Conservation (phyloP, 257 asterid genomes). For the Solanum paucissectum region DNA sequence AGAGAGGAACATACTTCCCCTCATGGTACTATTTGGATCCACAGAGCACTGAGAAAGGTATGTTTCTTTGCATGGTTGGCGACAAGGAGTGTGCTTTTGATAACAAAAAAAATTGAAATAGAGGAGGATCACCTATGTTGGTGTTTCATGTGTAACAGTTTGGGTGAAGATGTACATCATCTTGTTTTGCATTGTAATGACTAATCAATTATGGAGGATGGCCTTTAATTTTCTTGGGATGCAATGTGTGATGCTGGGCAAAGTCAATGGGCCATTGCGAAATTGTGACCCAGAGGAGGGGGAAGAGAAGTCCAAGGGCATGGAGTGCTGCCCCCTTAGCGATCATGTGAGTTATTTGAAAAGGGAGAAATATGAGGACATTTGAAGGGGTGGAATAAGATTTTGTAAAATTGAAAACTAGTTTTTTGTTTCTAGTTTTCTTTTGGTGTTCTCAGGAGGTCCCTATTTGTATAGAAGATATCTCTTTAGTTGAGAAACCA, state of each 20-base stretch:
- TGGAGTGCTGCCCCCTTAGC: not conserved
- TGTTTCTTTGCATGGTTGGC: not conserved
- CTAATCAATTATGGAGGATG: not conserved
- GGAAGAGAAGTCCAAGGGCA: not conserved
- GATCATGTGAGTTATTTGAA: not conserved
- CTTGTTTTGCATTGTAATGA: not conserved
- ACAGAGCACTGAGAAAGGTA: not conserved
- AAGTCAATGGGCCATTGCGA: not conserved
- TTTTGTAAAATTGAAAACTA: not conserved
- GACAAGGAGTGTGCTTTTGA: not conserved
- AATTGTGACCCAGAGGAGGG: not conserved
- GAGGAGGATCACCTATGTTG: not conserved
- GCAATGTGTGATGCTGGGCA: not conserved
- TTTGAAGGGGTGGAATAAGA: not conserved
- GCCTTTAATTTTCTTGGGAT: not conserved
- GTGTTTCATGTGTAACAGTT: not conserved
- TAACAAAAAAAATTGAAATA: not conserved
- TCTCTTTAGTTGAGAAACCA: not conserved
- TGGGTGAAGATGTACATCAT: not conserved
- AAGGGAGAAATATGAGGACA: not conserved
- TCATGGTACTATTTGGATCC: not conserved
- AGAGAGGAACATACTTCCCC: not conserved
- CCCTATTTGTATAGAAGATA: not conserved
- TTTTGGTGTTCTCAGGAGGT: not conserved
- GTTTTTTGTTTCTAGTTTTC: not conserved